Conservation (phyloP, 441 rosid species). For the Theobroma grandiflorum region DNA sequence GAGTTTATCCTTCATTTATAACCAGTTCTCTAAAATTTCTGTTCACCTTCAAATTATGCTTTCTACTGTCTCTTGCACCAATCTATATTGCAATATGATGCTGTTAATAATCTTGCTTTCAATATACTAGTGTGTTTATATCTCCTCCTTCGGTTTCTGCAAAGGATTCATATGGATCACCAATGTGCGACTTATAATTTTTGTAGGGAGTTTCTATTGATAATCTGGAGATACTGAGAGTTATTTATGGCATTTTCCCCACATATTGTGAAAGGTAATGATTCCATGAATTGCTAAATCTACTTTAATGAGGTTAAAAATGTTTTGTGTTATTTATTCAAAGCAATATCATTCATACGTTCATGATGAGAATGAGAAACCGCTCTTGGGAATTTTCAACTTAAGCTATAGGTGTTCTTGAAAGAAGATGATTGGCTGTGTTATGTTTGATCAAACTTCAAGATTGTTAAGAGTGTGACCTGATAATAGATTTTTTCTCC, state of each 20-base stretch:
- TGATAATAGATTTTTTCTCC: not conserved
- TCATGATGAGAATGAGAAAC: not conserved
- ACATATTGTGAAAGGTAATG: constrained; percentile 81
- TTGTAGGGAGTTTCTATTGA: constrained; percentile 79
- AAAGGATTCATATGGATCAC: not conserved
- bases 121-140: not conserved
- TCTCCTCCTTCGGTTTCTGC: not conserved
- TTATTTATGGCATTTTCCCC: constrained; percentile 93
- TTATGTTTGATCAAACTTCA: constrained; percentile 1
- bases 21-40: not conserved
- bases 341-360: not conserved
- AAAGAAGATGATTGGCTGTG: not conserved
- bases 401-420: not conserved
- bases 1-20: constrained; percentile 5
- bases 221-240: constrained; percentile 79
- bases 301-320: constrained; percentile 15
- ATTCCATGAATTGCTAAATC: constrained; percentile 14
- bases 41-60: not conserved
- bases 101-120: constrained; percentile 16
- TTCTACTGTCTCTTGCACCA: not conserved
- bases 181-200: constrained; percentile 18
- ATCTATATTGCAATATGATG: not conserved
- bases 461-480: not conserved
- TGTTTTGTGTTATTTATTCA: constrained; percentile 12
- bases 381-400: not conserved